These are phyloP conservation scores for Termitomyces bulborhizus DNA, from an alignment of 768 basidiomycete genomes.

Conservation along the genomic window DNA sequence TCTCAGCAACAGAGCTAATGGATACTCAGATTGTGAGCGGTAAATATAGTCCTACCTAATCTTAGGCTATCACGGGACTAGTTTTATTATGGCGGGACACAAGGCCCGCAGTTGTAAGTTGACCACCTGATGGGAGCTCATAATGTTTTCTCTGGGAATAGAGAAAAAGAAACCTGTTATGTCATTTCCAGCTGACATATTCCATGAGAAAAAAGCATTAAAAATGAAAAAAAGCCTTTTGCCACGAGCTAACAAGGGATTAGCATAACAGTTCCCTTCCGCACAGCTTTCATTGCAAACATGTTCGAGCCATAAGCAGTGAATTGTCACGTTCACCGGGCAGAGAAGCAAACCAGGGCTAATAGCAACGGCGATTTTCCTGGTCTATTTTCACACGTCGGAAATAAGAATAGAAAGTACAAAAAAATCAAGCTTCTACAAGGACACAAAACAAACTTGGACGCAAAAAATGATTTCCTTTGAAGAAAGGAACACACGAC, in stretches of 20 bases:
- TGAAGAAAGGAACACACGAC: neutral
- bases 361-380: neutral
- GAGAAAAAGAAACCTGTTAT: too few relatives aligned
- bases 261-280: too few relatives aligned
- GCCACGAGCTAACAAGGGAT: too few relatives aligned
- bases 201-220: too few relatives aligned
- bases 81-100: neutral
- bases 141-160: too few relatives aligned
- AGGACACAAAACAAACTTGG: neutral
- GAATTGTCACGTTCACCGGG: too few relatives aligned
- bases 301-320: neutral
- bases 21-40: neutral
- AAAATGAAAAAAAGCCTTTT: too few relatives aligned
- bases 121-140: neutral
- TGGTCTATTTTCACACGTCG: too few relatives aligned
- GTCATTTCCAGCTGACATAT: too few relatives aligned
- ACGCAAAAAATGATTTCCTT: neutral
- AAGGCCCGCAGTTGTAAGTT: neutral
- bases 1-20: neutral
- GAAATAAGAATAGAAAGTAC: too few relatives aligned
- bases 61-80: neutral
- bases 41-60: neutral
- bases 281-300: too few relatives aligned
- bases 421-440: neutral
- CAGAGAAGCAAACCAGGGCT: neutral